Base-by-base conservation (phyloP, 108 stramenopile species). In the Aurantiochytrium sp. region DNA sequence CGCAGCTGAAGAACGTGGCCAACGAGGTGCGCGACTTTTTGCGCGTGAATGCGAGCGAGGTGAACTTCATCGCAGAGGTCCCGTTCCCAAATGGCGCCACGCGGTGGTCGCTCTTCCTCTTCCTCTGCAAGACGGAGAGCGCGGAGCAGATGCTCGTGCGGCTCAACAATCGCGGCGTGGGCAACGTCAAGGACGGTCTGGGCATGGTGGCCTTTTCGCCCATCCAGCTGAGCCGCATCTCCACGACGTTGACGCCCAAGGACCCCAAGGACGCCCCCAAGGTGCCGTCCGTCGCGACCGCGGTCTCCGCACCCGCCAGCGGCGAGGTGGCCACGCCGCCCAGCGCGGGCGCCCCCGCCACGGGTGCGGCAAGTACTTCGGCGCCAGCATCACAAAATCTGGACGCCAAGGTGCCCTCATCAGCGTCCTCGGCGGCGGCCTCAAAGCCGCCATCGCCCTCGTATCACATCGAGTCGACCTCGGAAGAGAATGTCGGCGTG, bases 1-100 rank as follows among this genome's bases (percentile, higher is more conserved):
- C 59, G 34, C 73, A 81, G 73, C 24, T 48, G 36, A 48, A 48
- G 73, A 81, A 81, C 3, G 73, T 81, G 39, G 73, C 73, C n/a
- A 30, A 24, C n/a, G 42, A 48, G 3, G 39, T 41, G 1, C 39
- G 73, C 0, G 73, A 81, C 73, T 81, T 81, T 48, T 42, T 81
- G 45, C 39, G 39, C 24, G 45, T 48, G 42, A 48, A 41, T 2
- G n/a, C 39, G 73, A 48, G 27, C 73, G 45, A 48, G 2, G 19
- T 81, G 21, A 48, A 81, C 27, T 81, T 81, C 45, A 27, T 81
- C 39, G 73, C 42, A 1, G 73, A 81, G 73, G 30, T 81, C 30
- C 73, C 73, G 17, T 81, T 48, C 24, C 73, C 24, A 12, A 81
- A 48, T 24, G 73, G 73, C 12, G 27, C 39, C 42, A 81, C 73